phyloP scores from a whole-genome alignment of 371 early-diverging fungal genomes.

The Mortierella sp. region DNA sequence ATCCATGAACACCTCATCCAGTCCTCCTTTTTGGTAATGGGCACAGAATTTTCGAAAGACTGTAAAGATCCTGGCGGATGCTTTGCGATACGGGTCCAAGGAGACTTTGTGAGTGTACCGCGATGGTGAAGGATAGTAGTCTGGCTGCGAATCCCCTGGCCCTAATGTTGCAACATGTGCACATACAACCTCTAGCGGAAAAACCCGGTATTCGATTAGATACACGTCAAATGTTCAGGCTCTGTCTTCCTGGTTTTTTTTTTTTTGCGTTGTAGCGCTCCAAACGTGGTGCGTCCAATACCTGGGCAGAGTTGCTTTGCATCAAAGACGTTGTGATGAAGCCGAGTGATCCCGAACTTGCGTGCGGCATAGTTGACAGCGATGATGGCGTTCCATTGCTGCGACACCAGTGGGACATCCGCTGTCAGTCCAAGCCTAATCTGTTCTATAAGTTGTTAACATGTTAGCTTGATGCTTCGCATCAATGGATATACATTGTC shows the following conservation, averaged over 20 bases:
- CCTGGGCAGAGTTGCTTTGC: conserved; percentile 76
- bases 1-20: conserved; percentile 93
- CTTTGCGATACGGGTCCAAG: conserved; percentile 82
- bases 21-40: conserved; percentile 72
- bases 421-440: conserved; percentile 74
- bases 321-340: conserved; percentile 61
- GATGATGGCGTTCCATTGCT: conserved; percentile 91
- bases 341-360: conserved; percentile 58
- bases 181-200: conserved; percentile 66
- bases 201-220: background rate
- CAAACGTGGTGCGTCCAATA: conserved; percentile 9
- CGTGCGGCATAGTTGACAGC: conserved; percentile 79
- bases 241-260: too few relatives aligned
- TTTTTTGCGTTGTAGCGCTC: too few relatives aligned
- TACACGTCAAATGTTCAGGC: background rate
- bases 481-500: too few relatives aligned
- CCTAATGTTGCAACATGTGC: conserved; percentile 91
- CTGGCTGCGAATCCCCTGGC: conserved; percentile 67
- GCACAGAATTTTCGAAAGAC: conserved; percentile 67
- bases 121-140: conserved; percentile 77
- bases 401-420: conserved; percentile 82
- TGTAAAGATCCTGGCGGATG: conserved; percentile 75
- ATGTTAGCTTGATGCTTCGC: background rate
- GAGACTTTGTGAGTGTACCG: conserved; percentile 89
- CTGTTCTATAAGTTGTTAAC: conserved; percentile 63